Evolutionary conservation across 2,329 filamentous ascomycete species (phyloP).

Genomic region (Graphilbum sp.): DNA sequence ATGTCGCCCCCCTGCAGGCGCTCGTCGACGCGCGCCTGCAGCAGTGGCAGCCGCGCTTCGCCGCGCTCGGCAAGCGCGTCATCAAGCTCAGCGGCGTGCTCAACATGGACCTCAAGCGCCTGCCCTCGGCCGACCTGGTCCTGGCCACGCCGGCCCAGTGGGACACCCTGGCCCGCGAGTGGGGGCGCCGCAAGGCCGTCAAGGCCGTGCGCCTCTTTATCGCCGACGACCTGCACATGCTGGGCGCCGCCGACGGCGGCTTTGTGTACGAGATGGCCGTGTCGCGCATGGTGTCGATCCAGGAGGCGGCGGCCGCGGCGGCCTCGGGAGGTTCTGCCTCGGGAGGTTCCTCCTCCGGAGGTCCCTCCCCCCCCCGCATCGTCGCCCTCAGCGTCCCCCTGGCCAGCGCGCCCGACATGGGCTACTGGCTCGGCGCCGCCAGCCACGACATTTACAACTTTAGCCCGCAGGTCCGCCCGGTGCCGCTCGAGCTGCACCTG

Average conservation of each 20-base stretch:
- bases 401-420: constrained; percentile 82
- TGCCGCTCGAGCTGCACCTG: constrained; percentile 84
- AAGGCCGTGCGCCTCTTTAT: constrained; percentile 83
- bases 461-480: constrained; percentile 74
- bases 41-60: constrained; percentile 72
- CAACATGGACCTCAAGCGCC: constrained; percentile 71
- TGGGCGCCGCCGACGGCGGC: constrained; percentile 80
- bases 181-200: constrained; percentile 92
- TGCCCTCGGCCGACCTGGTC: constrained; percentile 77
- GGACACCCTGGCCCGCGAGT: constrained; percentile 90
- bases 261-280: constrained; percentile 93
- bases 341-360: too few species aligned
- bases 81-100: constrained; percentile 91
- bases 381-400: constrained; percentile 82
- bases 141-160: constrained; percentile 87
- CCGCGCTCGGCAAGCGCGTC: constrained; percentile 58
- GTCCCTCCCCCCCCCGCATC: constrained; percentile 75
- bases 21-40: constrained; percentile 66
- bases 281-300: constrained; percentile 95
- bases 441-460: constrained; percentile 99
- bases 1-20: constrained; percentile 89
- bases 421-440: constrained; percentile 94
- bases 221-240: constrained; percentile 85
- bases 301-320: constrained; percentile 72
- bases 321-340: constrained; percentile 53